A percentile compares a stretch with the other conserved stretches of the same genome.
phyloP scores from a whole-genome alignment of 192 early-diverging fungal genomes.

The Coemansia sp. region DNA sequence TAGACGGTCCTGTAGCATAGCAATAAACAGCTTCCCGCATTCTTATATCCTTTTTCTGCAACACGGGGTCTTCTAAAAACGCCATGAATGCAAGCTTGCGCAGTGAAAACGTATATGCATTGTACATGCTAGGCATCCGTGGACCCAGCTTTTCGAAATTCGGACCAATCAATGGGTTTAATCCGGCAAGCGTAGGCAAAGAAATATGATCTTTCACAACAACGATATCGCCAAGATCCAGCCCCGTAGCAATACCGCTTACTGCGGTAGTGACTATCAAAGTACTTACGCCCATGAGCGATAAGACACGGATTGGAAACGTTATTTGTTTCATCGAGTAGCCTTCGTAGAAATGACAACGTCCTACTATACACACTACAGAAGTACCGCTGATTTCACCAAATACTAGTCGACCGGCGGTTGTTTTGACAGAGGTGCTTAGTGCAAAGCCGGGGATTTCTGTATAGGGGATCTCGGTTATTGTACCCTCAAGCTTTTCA shows the following conservation, averaged over 20 bases:
- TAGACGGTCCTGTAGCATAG: slow-evolving; percentile 89
- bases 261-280: slow-evolving; percentile 83
- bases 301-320: slow-evolving; percentile 84
- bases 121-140: slow-evolving; percentile 81
- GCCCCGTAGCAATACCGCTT: slow-evolving; percentile 72
- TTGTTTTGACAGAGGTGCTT: slow-evolving; percentile 58
- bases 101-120: slow-evolving; percentile 79
- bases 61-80: slow-evolving; percentile 25
- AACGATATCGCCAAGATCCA: slow-evolving; percentile 85
- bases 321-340: slow-evolving; percentile 76
- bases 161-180: slow-evolving; percentile 81
- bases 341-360: slow-evolving; percentile 91
- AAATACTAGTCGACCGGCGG: slow-evolving; percentile 66
- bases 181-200: slow-evolving; percentile 70
- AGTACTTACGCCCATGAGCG: slow-evolving; percentile 73
- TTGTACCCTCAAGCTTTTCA: slow-evolving; percentile 62
- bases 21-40: slow-evolving; percentile 81
- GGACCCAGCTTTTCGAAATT: slow-evolving; percentile 82
- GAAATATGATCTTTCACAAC: slow-evolving; percentile 79
- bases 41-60: slow-evolving; percentile 33
- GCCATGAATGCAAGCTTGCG: slow-evolving; percentile 66
- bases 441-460: slow-evolving; percentile 84
- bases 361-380: slow-evolving; percentile 83
- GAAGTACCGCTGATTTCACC: slow-evolving; percentile 72
- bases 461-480: slow-evolving; percentile 67